Percentiles rank a stretch among this genome's conserved stretches.
These are phyloP conservation scores for Aspergillus nomiae DNA, from an alignment of 2,329 filamentous ascomycete species.

Conservation along the genomic window DNA sequence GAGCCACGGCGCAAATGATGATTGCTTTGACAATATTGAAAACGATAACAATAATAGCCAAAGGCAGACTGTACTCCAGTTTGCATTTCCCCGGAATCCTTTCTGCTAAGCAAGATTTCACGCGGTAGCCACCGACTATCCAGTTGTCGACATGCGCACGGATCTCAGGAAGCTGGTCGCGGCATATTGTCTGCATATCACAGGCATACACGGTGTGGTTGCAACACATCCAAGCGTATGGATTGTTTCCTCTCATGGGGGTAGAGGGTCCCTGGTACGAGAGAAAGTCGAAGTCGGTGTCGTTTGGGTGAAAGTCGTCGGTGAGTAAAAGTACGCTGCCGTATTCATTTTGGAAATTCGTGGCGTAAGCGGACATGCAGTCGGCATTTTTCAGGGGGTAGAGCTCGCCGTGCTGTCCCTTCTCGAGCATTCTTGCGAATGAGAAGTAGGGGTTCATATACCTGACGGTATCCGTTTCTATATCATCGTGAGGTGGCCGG, in stretches of 20 bases:
- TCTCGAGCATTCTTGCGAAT: background rate
- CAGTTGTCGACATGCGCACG: background rate
- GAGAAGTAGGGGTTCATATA: background rate
- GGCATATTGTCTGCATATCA: background rate
- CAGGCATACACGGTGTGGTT: background rate
- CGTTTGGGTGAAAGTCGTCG: background rate
- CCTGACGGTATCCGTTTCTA: background rate
- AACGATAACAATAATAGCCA: constrained; percentile 20
- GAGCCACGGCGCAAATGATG: background rate
- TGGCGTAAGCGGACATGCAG: constrained; percentile 4
- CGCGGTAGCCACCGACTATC: constrained; percentile 1
- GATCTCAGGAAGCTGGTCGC: background rate
- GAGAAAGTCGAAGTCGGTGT: background rate
- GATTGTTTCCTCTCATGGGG: background rate
- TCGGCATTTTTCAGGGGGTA: constrained; percentile 1
- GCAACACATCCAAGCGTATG: constrained; percentile 8
- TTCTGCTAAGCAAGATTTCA: constrained; percentile 17
- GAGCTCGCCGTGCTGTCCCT: background rate
- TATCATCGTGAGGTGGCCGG: background rate
- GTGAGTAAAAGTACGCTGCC: constrained; percentile 3
- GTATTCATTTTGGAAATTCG: constrained; percentile 1
- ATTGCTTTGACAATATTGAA: constrained; percentile 22
- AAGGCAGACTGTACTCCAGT: constrained; percentile 18
- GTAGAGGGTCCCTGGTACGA: background rate
- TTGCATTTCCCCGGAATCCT: constrained; percentile 19